A percentile compares a stretch with the other conserved stretches of the same genome.
phyloP scores from a whole-genome alignment of 257 asterid species.

The Apocynum venetum region DNA sequence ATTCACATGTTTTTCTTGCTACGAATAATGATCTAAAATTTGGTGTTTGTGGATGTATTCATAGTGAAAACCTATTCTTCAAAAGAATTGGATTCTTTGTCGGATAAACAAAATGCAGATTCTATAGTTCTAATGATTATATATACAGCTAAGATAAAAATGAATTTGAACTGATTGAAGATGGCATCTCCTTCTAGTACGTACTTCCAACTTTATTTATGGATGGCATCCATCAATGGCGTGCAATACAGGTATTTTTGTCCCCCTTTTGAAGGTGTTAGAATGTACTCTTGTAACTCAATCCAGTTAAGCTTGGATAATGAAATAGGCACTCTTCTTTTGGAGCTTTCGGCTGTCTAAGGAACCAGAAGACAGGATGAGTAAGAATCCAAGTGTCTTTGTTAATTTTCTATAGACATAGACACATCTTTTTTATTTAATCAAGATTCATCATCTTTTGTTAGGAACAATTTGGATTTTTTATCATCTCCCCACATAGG shows the following conservation, averaged over 20 bases:
- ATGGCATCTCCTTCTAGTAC: too few species aligned
- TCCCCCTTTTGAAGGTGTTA: constrained; percentile 10
- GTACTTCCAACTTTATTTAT: too few species aligned
- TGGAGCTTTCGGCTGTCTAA: constrained; percentile 16
- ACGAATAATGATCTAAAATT: neutral
- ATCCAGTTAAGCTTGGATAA: constrained; percentile 8
- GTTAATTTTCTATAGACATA: constrained; percentile 15
- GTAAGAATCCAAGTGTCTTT: constrained; percentile 13
- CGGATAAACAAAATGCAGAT: neutral
- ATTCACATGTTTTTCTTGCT: neutral
- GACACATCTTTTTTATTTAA: constrained; percentile 6
- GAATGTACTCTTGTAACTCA: constrained; percentile 1
- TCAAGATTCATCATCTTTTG: constrained; percentile 12
- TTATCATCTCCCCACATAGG: constrained; percentile 13
- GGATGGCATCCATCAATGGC: neutral
- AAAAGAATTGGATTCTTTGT: neutral
- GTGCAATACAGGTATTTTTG: constrained; percentile 14
- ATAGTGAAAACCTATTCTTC: neutral
- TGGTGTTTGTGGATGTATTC: neutral
- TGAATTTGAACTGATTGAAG: neutral
- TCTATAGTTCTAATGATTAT: neutral
- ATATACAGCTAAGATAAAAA: constrained; percentile 4
- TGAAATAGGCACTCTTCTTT: constrained; percentile 11
- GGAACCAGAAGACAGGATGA: constrained; percentile 33
- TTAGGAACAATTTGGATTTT: constrained; percentile 14